phyloP scores from a whole-genome alignment of 208 protist species.

The Kentomonas sorsogonicus region DNA sequence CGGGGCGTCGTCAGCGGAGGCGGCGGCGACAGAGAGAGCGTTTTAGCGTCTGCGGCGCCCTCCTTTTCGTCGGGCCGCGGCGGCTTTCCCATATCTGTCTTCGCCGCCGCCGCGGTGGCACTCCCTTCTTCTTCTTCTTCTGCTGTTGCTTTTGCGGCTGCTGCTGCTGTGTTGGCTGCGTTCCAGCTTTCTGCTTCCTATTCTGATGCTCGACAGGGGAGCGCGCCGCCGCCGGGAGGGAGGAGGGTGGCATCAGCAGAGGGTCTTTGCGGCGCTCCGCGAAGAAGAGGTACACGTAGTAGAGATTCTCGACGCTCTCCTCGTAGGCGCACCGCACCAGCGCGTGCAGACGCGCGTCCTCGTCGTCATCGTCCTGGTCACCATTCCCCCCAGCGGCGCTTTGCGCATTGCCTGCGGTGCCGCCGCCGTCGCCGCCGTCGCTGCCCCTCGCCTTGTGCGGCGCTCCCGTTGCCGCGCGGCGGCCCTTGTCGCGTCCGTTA shows the following conservation, averaged over 20 bases:
- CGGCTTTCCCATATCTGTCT: too few species aligned
- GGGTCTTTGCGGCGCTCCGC: not conserved
- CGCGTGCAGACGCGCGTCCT: not conserved
- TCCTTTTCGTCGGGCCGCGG: too few species aligned
- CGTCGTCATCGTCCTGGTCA: not conserved
- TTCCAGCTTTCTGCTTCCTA: not conserved
- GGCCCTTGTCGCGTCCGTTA: not conserved
- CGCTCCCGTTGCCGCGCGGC: not conserved
- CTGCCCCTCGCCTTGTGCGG: too few species aligned
- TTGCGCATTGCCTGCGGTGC: not conserved
- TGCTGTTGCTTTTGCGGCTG: not conserved
- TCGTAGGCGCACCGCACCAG: not conserved
- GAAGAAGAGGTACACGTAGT: slow-evolving; percentile 7
- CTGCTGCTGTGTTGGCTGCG: not conserved
- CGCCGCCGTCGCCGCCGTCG: too few species aligned
- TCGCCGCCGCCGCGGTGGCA: too few species aligned
- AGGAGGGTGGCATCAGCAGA: not conserved
- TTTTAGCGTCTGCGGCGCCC: too few species aligned
- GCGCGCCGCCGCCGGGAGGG: not conserved
- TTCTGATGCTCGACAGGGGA: not conserved
- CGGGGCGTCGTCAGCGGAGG: too few species aligned
- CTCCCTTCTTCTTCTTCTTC: not conserved
- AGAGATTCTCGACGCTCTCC: slow-evolving; percentile 4
- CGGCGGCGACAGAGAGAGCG: too few species aligned
- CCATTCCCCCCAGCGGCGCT: not conserved